A percentile compares a stretch with the other conserved stretches of the same genome.
Evolutionary conservation across 805 yeast genomes (phyloP).

Genomic region (Priceomyces melissophilus): DNA sequence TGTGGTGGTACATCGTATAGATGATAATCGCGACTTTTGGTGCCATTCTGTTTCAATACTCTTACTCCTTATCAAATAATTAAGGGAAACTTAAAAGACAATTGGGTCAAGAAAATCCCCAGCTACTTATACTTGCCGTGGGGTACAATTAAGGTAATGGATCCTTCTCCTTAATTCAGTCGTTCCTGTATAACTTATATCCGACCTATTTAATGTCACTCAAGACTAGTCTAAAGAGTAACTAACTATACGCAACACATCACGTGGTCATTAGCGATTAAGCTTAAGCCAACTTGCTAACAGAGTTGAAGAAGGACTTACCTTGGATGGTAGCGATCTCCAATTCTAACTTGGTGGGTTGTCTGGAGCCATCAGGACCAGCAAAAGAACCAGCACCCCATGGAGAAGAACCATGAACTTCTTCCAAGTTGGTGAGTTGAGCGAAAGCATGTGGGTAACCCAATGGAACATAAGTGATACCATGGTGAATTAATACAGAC

Average conservation of each 20-base stretch:
- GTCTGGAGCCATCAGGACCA: constrained; percentile 74
- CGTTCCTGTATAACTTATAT: not conserved
- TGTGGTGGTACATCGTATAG: constrained; percentile 75
- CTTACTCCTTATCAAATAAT: too few species aligned
- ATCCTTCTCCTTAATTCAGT: not conserved
- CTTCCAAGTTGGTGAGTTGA: constrained; percentile 52
- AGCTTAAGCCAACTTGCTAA: constrained; percentile 4
- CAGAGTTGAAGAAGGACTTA: constrained; percentile 43
- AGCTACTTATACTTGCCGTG: not conserved
- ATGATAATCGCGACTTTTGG: constrained; percentile 32
- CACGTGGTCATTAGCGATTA: not conserved
- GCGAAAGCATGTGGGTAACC: constrained; percentile 63
- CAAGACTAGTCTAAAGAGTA: too few species aligned
- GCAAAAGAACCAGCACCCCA: constrained; percentile 87
- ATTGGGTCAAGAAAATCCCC: too few species aligned
- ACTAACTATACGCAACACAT: too few species aligned
- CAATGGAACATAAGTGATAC: constrained; percentile 74
- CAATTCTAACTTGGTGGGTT: constrained; percentile 60
- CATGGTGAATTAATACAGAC: constrained; percentile 72
- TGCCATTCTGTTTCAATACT: too few species aligned
- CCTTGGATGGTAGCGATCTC: constrained; percentile 68
- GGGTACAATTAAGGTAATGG: not conserved
- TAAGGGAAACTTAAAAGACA: too few species aligned
- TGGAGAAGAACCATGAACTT: constrained; percentile 76
- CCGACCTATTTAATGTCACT: too few species aligned